A percentile compares a stretch with the other conserved stretches of the same genome.
phyloP scores from a whole-genome alignment of 164 flowering plant genomes.

The Malania oleifera region DNA sequence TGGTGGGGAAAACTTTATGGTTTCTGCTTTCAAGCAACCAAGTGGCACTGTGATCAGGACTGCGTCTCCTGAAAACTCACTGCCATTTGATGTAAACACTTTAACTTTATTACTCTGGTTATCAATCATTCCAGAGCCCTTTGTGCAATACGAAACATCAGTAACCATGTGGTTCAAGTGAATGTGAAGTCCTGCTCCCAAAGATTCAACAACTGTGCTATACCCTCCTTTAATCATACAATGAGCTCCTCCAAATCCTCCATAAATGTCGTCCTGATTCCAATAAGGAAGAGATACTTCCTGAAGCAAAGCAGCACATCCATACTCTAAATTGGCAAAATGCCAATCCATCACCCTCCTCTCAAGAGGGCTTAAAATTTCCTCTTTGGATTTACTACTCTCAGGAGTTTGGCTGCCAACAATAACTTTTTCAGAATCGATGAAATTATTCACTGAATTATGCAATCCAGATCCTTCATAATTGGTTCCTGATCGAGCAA shows the following conservation, averaged over 20 bases:
- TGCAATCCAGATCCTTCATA: slow-evolving; percentile 15
- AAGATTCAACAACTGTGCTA: slow-evolving; percentile 78
- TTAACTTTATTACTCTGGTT: slow-evolving; percentile 42
- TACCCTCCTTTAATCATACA: slow-evolving; percentile 99
- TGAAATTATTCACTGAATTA: slow-evolving; percentile 17
- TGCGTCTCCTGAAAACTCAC: slow-evolving; percentile 79
- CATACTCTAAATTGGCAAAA: slow-evolving; percentile 93
- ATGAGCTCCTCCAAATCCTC: slow-evolving; percentile 99
- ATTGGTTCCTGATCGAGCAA: slow-evolving; percentile 27
- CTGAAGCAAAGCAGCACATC: slow-evolving; percentile 95
- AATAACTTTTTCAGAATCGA: slow-evolving; percentile 20
- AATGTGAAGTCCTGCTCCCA: slow-evolving; percentile 62
- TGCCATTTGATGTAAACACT: slow-evolving; percentile 69
- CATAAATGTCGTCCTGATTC: slow-evolving; percentile 99
- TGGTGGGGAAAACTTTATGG: slow-evolving; percentile 76
- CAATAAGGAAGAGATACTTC: slow-evolving; percentile 96
- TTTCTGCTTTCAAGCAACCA: slow-evolving; percentile 88
- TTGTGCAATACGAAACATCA: slow-evolving; percentile 42
- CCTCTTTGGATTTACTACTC: slow-evolving; percentile 26
- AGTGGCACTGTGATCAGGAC: slow-evolving; percentile 91
- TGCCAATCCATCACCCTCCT: slow-evolving; percentile 99
- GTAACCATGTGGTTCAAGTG: slow-evolving; percentile 78
- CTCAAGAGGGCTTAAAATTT: slow-evolving; percentile 76
- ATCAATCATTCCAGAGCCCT: slow-evolving; percentile 21
- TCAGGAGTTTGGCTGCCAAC: slow-evolving; percentile 14